A percentile compares a stretch with the other conserved stretches of the same genome.
phyloP scores from a whole-genome alignment of 2,329 filamentous ascomycete species.

The Erysiphe neolycopersici region DNA sequence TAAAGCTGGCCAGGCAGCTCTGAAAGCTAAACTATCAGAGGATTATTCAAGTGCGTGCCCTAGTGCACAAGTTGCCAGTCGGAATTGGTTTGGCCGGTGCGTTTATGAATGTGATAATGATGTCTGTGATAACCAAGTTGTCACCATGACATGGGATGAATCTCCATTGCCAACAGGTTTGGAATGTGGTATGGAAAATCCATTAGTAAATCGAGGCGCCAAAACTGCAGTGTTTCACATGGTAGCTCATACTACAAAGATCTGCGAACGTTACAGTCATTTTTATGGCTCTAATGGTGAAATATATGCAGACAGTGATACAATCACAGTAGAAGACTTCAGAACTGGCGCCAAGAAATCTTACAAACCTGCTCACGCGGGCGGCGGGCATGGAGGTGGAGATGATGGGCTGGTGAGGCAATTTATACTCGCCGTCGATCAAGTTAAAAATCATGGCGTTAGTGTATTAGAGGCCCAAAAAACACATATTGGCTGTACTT shows the following conservation, averaged over 20 bases:
- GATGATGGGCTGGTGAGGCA: conserved; percentile 56
- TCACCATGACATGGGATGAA: conserved; percentile 71
- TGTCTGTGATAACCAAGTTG: conserved; percentile 77
- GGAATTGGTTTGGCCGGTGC: conserved; percentile 76
- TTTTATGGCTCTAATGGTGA: conserved; percentile 76
- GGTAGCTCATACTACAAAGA: conserved; percentile 67
- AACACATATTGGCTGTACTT: conserved; percentile 49
- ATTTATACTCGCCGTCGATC: conserved; percentile 59
- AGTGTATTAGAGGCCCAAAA: conserved; percentile 43
- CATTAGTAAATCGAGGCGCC: conserved; percentile 23
- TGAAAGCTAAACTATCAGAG: conserved; percentile 16
- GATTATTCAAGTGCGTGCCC: conserved; percentile 27
- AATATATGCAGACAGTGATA: conserved; percentile 55
- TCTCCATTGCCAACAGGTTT: conserved; percentile 17
- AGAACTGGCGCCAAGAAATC: conserved; percentile 22
- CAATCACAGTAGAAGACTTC: conserved; percentile 54
- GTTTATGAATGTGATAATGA: conserved; percentile 86
- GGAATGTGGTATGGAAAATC: conserved; percentile 5
- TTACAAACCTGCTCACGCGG: conserved; percentile 31
- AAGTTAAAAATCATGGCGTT: conserved; percentile 46
- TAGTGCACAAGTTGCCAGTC: conserved; percentile 19
- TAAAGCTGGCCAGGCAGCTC: conserved; percentile 22
- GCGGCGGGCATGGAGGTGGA: conserved; percentile 47
- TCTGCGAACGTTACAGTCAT: conserved; percentile 62
- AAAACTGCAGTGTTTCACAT: conserved; percentile 87